Evolutionary conservation across 1,139 yeast genomes (phyloP).

Genomic region (Kluyveromyces marxianus): DNA sequence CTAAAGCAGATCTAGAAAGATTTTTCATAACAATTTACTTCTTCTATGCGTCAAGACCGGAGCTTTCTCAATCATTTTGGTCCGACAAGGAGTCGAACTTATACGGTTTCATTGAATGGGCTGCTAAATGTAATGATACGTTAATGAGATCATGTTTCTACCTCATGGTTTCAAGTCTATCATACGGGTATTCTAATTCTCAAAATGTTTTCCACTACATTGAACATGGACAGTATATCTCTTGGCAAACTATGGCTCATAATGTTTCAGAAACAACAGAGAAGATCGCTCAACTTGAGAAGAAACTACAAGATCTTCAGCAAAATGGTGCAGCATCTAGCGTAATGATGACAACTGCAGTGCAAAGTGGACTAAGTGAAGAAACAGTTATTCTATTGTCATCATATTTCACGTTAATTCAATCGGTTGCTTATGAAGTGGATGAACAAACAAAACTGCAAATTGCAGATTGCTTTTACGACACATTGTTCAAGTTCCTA

Average conservation of each 20-base stretch:
- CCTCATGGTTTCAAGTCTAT: constrained; percentile 66
- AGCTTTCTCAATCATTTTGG: constrained; percentile 63
- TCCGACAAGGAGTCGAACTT: constrained; percentile 52
- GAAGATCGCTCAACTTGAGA: constrained; percentile 35
- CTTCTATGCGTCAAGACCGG: constrained; percentile 56
- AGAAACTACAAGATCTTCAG: constrained; percentile 21
- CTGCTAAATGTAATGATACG: constrained; percentile 74
- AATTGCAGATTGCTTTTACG: constrained; percentile 23
- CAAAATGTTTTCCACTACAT: constrained; percentile 38
- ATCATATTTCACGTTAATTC: constrained; percentile 55
- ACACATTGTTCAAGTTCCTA: constrained; percentile 40
- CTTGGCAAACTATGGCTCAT: constrained; percentile 54
- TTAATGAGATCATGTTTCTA: constrained; percentile 79
- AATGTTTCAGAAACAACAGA: constrained; percentile 50
- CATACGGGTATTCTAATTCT: constrained; percentile 53
- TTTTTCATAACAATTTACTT: constrained; percentile 74
- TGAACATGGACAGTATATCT: constrained; percentile 36
- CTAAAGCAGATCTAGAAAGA: constrained; percentile 79
- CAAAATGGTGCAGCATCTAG: constrained; percentile 29
- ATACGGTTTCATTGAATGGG: constrained; percentile 83
- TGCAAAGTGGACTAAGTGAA: constrained; percentile 58
- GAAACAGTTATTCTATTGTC: constrained; percentile 73
- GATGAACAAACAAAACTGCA: constrained; percentile 18
- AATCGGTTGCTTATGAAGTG: constrained; percentile 42
- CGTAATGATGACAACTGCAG: constrained; percentile 21